phyloP scores from a whole-genome alignment of 495 filamentous ascomycete species.

The Astrocystis sublimbata region DNA sequence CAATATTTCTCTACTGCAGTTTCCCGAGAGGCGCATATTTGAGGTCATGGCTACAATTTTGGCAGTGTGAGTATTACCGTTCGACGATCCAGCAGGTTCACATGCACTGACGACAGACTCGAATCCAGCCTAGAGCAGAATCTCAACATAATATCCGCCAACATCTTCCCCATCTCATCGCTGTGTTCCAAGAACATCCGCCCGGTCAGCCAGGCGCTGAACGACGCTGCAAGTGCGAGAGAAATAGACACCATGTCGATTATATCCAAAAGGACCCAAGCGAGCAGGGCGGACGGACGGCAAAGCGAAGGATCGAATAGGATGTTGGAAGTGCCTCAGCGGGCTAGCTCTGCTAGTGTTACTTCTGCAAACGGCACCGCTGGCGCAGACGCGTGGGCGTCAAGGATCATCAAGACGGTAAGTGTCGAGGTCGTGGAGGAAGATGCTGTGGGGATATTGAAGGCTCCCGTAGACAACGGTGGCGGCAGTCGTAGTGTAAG shows the following conservation, averaged over 20 bases:
- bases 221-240: background rate
- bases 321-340: constrained; percentile 28
- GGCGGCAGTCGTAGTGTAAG: constrained; percentile 2
- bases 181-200: constrained; percentile 31
- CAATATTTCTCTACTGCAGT: constrained; percentile 29
- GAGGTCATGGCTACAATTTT: constrained; percentile 35
- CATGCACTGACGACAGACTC: background rate
- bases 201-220: constrained; percentile 14
- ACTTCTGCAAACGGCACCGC: background rate
- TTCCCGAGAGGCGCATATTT: constrained; percentile 27
- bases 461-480: background rate
- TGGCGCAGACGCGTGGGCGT: constrained; percentile 28
- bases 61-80: constrained; percentile 26
- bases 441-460: constrained; percentile 28
- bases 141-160: constrained; percentile 38
- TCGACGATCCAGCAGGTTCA: background rate
- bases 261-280: constrained; percentile 18
- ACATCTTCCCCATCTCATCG: constrained; percentile 35
- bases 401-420: constrained; percentile 44
- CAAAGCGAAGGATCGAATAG: constrained; percentile 23
- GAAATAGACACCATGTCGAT: constrained; percentile 10
- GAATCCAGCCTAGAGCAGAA: constrained; percentile 36
- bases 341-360: constrained; percentile 15
- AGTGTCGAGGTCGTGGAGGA: constrained; percentile 42
- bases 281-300: constrained; percentile 13